A percentile compares a stretch with the other conserved stretches of the same genome.
Evolutionary conservation across 345 rosid species (phyloP).

Genomic region (Rubroshorea leprosula): DNA sequence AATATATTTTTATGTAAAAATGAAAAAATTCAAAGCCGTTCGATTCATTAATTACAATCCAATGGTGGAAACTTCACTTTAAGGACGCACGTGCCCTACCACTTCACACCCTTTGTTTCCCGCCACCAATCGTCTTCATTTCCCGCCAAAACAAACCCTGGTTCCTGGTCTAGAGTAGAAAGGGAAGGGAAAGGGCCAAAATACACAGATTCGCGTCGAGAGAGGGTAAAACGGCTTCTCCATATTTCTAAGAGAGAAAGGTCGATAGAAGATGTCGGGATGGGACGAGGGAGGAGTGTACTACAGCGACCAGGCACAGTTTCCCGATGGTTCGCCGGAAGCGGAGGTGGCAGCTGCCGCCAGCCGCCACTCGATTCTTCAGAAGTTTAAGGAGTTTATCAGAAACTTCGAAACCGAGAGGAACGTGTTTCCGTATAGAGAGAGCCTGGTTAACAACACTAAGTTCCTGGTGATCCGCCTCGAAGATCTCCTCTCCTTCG

Average conservation of each 20-base stretch:
- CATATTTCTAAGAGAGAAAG: slow-evolving; percentile 6
- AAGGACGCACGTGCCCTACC: slow-evolving; percentile 3
- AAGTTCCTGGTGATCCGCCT: slow-evolving; percentile 59
- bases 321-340: slow-evolving; percentile 53
- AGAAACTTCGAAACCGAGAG: slow-evolving; percentile 68
- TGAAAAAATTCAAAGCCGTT: too few relatives aligned
- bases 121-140: slow-evolving; percentile 21
- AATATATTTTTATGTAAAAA: too few relatives aligned
- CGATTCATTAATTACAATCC: too few relatives aligned
- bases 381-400: slow-evolving; percentile 84
- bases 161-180: background rate
- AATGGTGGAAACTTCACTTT: too few relatives aligned
- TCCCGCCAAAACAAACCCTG: slow-evolving; percentile 26
- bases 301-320: slow-evolving; percentile 93
- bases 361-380: slow-evolving; percentile 66
- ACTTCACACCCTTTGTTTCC: slow-evolving; percentile 8
- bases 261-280: slow-evolving; percentile 56
- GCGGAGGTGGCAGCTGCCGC: slow-evolving; percentile 24
- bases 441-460: slow-evolving; percentile 75
- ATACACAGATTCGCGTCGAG: background rate
- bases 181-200: too few relatives aligned
- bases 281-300: slow-evolving; percentile 90
- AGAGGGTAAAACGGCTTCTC: background rate
- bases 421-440: slow-evolving; percentile 75
- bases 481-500: slow-evolving; percentile 79